Conservation (phyloP, 495 filamentous ascomycete genomes). For the Neurospora sp. region DNA sequence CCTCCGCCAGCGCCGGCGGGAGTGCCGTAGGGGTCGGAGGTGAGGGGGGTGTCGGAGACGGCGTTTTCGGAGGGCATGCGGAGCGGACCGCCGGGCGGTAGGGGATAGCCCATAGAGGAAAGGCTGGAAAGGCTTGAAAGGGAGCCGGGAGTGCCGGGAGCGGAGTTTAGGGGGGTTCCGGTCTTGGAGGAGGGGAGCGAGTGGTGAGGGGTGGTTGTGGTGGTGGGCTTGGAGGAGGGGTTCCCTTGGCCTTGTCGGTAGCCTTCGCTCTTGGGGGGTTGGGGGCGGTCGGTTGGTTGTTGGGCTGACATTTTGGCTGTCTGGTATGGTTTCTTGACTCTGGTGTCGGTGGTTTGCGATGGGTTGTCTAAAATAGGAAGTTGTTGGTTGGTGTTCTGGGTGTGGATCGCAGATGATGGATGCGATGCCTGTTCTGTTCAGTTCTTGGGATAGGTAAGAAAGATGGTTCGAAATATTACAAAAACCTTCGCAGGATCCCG, state of each 20-base stretch:
- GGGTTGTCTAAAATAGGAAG: not conserved
- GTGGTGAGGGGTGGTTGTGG: conserved; percentile 34
- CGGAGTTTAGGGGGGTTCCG: not conserved
- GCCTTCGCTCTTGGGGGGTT: conserved; percentile 43
- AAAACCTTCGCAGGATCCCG: not conserved
- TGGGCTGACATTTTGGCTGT: conserved; percentile 10
- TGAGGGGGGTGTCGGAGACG: conserved; percentile 16
- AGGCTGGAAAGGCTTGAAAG: not conserved
- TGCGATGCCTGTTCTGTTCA: not conserved
- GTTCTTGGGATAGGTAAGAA: not conserved
- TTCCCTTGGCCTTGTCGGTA: conserved; percentile 17
- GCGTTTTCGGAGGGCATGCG: conserved; percentile 34
- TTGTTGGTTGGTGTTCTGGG: not conserved
- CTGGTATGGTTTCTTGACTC: not conserved
- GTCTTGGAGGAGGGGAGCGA: conserved; percentile 30
- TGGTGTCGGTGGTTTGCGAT: not conserved
- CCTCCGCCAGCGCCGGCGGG: not conserved
- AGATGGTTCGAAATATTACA: not conserved
- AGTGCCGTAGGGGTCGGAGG: not conserved
- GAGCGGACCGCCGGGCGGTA: not conserved
- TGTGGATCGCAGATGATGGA: not conserved
- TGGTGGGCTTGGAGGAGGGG: conserved; percentile 13
- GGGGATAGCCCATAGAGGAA: not conserved
- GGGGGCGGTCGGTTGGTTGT: conserved; percentile 30
- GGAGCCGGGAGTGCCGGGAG: not conserved